Conservation (phyloP, 2,329 filamentous ascomycete species). For the Alternaria gansuensis region DNA sequence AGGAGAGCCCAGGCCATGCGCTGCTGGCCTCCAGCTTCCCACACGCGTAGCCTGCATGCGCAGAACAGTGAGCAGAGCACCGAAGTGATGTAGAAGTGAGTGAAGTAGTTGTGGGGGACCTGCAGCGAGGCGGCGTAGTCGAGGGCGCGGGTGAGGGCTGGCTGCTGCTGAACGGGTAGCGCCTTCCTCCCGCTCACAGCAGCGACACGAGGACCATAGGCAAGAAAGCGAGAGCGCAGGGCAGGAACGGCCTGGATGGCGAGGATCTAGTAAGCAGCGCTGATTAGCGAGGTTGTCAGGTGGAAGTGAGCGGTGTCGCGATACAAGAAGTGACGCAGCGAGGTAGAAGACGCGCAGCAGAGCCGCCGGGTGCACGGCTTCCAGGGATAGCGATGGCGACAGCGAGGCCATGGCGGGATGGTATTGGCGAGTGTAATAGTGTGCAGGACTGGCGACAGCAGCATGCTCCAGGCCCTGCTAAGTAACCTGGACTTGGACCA, state of each 20-base stretch:
- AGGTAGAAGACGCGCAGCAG: constrained; percentile 52
- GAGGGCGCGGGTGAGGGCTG: constrained; percentile 47
- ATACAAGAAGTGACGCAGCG: constrained; percentile 53
- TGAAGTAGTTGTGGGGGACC: constrained; percentile 90
- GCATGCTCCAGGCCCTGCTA: constrained; percentile 10
- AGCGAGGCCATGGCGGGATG: constrained; percentile 2
- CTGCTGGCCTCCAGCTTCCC: constrained; percentile 62
- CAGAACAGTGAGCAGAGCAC: constrained; percentile 76
- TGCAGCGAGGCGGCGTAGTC: constrained; percentile 64
- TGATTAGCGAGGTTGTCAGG: constrained; percentile 35
- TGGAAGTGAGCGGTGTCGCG: constrained; percentile 40
- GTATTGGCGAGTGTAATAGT: constrained; percentile 6
- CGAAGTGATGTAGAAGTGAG: constrained; percentile 83
- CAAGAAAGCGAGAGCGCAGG: constrained; percentile 65
- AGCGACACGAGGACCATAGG: constrained; percentile 66
- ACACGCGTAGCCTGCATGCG: constrained; percentile 68
- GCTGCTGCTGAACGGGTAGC: constrained; percentile 18
- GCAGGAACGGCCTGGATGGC: constrained; percentile 61
- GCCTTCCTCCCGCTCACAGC: constrained; percentile 15
- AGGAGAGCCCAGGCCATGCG: constrained; percentile 75
- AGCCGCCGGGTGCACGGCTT: constrained; percentile 28
- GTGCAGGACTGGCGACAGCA: constrained; percentile 23
- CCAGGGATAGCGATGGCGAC: constrained; percentile 2
- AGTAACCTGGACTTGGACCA: too few relatives aligned
- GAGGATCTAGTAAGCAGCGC: constrained; percentile 57